Base-by-base conservation (phyloP, 169 alveolate species). In the Plasmodium cynomolgi region DNA sequence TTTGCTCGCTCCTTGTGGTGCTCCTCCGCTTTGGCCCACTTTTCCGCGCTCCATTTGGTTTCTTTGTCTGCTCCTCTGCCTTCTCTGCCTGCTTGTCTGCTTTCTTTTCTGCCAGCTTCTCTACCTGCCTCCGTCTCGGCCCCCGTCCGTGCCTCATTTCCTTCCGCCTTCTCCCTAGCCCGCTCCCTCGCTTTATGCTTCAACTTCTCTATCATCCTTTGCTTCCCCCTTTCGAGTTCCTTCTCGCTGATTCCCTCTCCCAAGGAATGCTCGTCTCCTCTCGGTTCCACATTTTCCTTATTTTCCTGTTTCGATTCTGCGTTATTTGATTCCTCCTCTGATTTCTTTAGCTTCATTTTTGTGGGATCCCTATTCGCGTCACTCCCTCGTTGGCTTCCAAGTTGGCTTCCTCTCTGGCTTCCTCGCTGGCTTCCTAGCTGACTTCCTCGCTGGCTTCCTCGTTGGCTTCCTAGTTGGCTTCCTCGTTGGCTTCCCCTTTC, bases 131-230 rank as follows among this genome's bases (percentile, higher is more conserved):
- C 86, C 7, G 9, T 23, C 31, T 50, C 86, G 5, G 13, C 37
- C 3, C 58, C 86, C 41, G 31, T n/a, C 23, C 62, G 20, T 7
- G 39, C 34, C 17, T 0, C 41, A 20, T 34, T 0, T 8, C 37
- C 37, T 9, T 20, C 41, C 15, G 6, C 37, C 37, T 26, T 81
- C 9, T 81, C 74, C 74, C 41, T 44, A 50, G 74, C 72, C n/a
- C 62, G 56, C 37, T 81, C 88, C 71, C 71, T 81, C 68, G 71
- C 71, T 29, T 47, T 81, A 13, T 50, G 77, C 20, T 81, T 81
- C 41, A 81, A 44, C 62, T 50, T 81, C n/a, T 81, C 88, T 56
- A 47, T 81, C 23, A 56, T 56, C 62, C 62, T 47, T 54, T 81
- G 47, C 44, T 81, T 81, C 68, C 31, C 86, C 74, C 37, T 81